Conservation (phyloP, 768 basidiomycete genomes). For the Mycena chlorophos region DNA sequence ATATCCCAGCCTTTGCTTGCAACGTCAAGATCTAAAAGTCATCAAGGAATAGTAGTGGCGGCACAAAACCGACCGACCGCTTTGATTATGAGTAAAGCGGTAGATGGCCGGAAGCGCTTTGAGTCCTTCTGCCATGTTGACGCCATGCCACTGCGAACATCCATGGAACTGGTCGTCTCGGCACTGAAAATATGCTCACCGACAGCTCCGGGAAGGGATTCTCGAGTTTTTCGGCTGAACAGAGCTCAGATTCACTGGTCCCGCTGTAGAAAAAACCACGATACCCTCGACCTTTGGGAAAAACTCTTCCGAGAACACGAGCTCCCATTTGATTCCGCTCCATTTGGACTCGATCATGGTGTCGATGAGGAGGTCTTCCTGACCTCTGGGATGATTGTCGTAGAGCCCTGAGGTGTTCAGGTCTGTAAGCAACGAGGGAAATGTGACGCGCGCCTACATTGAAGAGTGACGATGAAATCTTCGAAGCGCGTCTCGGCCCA, state of each 20-base stretch:
- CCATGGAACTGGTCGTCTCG: neutral
- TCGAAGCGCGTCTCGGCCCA: conserved; percentile 60
- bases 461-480: conserved; percentile 55
- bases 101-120: conserved; percentile 56
- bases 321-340: conserved; percentile 55
- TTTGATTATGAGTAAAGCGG: conserved; percentile 56
- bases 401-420: conserved; percentile 41
- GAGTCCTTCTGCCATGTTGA: conserved; percentile 58
- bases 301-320: conserved; percentile 50
- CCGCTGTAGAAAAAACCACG: neutral
- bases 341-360: conserved; percentile 54
- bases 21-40: conserved; percentile 42
- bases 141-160: conserved; percentile 50
- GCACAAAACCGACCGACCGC: conserved; percentile 33
- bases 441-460: conserved; percentile 46
- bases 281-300: conserved; percentile 37
- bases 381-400: conserved; percentile 50
- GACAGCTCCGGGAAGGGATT: conserved; percentile 49
- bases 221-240: conserved; percentile 29
- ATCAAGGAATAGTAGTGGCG: neutral
- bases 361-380: conserved; percentile 50
- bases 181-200: conserved; percentile 26
- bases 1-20: conserved; percentile 57
- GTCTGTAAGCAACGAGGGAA: neutral
- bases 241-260: neutral